Base-by-base conservation (phyloP, 2,329 filamentous ascomycete species). In the Thielaviopsis ethacetica region DNA sequence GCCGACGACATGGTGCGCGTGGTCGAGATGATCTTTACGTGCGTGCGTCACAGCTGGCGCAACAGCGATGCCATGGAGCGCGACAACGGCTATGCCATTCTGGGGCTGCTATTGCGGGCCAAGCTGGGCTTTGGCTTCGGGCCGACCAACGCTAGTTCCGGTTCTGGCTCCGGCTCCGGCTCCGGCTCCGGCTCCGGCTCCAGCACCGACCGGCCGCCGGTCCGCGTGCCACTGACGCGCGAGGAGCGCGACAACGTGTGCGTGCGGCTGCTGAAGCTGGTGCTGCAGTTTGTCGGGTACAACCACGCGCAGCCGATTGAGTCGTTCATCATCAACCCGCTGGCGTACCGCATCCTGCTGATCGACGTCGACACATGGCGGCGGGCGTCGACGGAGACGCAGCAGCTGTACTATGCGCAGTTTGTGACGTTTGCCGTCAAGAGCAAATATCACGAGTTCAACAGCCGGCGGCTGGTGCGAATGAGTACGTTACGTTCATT, bases 41-140 rank as follows among this genome's bases (percentile, higher is more conserved):
- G 88, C 62, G 86, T 96, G 55, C 85, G 87, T 64, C 85, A 87
- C 63, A 97, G 87, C 68, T 98, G 94, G 93, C 82, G 93, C 63
- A 97, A 97, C 64, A 97, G 93, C 64, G 94, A 98, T 69, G 91
- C 93, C 26, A 96, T 98, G 86, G 93, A 98, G 70, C 84, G 88
- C 65, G 90, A 95, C 61, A 93, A 94, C 64, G 94, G 91, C 0
- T 98, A 96, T 68, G 86, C 88, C 26, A 87, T 97, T 41, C 73
- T 98, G 56, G 86, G 86, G 49, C 83, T 90, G 70, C 77, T 97
- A 19, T 72, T 98, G 24, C 84, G 89, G 58, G 86, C 88, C 58
- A 96, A 95, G 68, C 75, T 95, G 34, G 86, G 85, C 5, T 61
- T 62, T 41, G 57, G 59, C 24, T 30, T 49, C 19, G 59, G 54